phyloP scores from a whole-genome alignment of 345 rosid species.

The Eucalyptus cladocalyx region DNA sequence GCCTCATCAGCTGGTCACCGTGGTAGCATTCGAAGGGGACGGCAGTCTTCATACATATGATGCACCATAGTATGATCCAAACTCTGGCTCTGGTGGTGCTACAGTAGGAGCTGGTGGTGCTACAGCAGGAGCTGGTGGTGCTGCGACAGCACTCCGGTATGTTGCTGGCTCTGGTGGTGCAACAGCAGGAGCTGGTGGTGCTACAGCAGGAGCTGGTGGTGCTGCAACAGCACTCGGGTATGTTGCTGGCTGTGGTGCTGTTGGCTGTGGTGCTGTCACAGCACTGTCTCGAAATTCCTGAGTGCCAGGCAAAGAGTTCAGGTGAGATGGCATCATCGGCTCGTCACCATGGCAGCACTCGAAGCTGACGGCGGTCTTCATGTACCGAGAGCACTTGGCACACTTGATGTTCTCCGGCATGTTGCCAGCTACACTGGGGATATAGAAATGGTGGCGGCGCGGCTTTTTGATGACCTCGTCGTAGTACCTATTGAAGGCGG shows the following conservation, averaged over 20 bases:
- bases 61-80: not conserved
- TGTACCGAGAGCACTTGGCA: not conserved
- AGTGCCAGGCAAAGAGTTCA: not conserved
- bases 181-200: too few relatives aligned
- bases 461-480: not conserved
- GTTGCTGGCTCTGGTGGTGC: too few relatives aligned
- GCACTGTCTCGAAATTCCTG: not conserved
- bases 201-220: too few relatives aligned
- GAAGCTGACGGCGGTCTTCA: not conserved
- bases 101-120: too few relatives aligned
- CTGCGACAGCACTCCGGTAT: too few relatives aligned
- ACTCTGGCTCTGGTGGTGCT: too few relatives aligned
- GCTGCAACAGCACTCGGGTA: too few relatives aligned
- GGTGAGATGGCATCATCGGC: not conserved
- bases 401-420: not conserved
- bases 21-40: not conserved
- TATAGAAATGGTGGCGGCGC: not conserved
- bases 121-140: too few relatives aligned
- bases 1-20: not conserved
- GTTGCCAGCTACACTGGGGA: not conserved
- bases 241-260: too few relatives aligned
- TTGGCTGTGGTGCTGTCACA: not conserved
- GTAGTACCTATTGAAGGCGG: not conserved
- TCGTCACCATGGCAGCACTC: not conserved
- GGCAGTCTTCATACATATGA: not conserved